A percentile compares a stretch with the other conserved stretches of the same genome.
Conservation (phyloP, 2,329 filamentous ascomycete species). For the Albifimbria verrucaria region DNA sequence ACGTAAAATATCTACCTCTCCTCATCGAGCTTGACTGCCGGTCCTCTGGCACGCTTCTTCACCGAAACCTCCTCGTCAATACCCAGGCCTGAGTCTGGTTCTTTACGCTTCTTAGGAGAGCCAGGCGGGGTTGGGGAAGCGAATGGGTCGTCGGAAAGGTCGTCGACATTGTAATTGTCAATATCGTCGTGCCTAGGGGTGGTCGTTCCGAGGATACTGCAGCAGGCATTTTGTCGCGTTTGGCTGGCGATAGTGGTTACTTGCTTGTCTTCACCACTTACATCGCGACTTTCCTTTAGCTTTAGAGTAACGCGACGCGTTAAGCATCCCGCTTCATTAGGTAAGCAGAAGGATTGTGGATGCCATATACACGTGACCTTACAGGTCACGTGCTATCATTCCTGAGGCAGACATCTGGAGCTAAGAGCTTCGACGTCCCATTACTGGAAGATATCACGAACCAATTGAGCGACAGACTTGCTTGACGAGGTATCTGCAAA, state of each 20-base stretch:
- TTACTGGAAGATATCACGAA: constrained; percentile 19
- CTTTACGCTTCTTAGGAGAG: constrained; percentile 45
- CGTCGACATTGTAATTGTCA: constrained; percentile 71
- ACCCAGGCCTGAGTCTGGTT: constrained; percentile 57
- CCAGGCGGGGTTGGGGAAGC: constrained; percentile 40
- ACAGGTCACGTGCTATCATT: constrained; percentile 26
- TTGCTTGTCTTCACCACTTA: background rate
- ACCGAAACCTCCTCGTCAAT: constrained; percentile 86
- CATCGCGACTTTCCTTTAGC: background rate
- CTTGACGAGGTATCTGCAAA: constrained; percentile 22
- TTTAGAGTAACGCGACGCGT: background rate
- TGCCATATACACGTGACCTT: too few species aligned
- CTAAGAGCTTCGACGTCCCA: constrained; percentile 19
- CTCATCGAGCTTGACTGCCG: constrained; percentile 85
- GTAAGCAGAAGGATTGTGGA: background rate
- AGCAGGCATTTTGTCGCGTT: constrained; percentile 16
- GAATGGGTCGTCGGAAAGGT: constrained; percentile 46
- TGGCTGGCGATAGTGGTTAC: background rate
- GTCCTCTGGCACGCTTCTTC: constrained; percentile 66
- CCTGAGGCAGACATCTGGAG: constrained; percentile 25
- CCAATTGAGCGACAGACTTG: constrained; percentile 23
- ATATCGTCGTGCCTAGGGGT: constrained; percentile 54
- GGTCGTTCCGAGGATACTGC: constrained; percentile 14
- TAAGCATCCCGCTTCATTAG: background rate
- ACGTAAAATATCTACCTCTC: constrained; percentile 46